Base-by-base conservation (phyloP, 140 eudicot species). In the Oenanthe javanica region DNA sequence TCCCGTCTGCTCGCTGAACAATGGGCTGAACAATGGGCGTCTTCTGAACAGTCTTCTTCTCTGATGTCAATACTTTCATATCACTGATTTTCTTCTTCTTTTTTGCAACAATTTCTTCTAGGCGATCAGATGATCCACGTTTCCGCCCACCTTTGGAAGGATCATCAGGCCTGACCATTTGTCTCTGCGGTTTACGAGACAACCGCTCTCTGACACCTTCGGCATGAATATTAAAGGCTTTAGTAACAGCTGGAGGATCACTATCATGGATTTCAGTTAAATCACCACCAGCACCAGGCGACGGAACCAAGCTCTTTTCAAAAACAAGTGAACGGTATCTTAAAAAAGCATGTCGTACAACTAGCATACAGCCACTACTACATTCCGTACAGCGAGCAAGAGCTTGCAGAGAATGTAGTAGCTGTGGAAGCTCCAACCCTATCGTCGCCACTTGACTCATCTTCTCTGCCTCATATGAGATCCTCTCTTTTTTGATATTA, bases 61-160 rank as follows among this genome's bases (percentile, higher is more conserved):
- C 71, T 63, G 74, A 92, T 18, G 80, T 76, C 72, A 84, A 69
- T 54, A 54, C 77, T 87, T 81, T 92, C 14, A 87, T 78, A 38
- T 88, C 96, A 25, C 79, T 82, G 27, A 88, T 75, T 78, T 72
- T n/a, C 15, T 89, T 95, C 81, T 83, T 89, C 88, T 86, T 90
- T 77, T 81, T 84, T 12, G 85, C 86, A 23, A 82, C 86, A 13
- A 72, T 82, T 80, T 92, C 97, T 77, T 92, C 92, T 80, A 84
- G 93, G 73, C 88, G 96, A 49, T 92, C 92, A 6, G 95, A 89
- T 36, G 96, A 93, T 7, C 86, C 90, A 23, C 97, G 91, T 61
- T 95, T 95, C 63, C 87, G 84, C 25, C 94, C 97, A 1, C 88
- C 92, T 86, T 80, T 88, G 49, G 92, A 85, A n/a, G 93, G 91